Percentiles rank a stretch among this genome's conserved stretches.
Conservation (phyloP, 805 yeast species). For the Yamadazyma akitaensis region DNA sequence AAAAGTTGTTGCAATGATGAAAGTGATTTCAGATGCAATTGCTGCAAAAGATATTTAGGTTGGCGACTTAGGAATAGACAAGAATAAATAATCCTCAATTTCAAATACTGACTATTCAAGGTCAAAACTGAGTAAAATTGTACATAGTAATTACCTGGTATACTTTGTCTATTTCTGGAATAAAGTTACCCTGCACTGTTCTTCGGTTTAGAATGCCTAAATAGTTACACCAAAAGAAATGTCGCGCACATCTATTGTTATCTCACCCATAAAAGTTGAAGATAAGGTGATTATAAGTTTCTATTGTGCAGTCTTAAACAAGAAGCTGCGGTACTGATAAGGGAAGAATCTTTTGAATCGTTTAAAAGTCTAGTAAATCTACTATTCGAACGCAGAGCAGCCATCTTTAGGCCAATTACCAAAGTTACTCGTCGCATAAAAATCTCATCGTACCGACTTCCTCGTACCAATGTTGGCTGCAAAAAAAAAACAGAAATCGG, state of each 20-base stretch:
- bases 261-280: not conserved
- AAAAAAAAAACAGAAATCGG: not conserved
- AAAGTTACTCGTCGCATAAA: not conserved
- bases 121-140: too few species aligned
- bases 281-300: not conserved
- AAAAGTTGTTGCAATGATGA: slow-evolving; percentile 49
- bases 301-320: not conserved
- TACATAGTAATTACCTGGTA: too few species aligned
- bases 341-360: too few species aligned
- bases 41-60: slow-evolving; percentile 1
- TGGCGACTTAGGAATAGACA: not conserved
- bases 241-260: not conserved
- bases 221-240: too few species aligned
- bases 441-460: not conserved
- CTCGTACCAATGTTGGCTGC: slow-evolving; percentile 2
- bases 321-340: not conserved
- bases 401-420: too few species aligned
- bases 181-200: too few species aligned
- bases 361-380: too few species aligned
- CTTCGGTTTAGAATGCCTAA: too few species aligned
- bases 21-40: slow-evolving; percentile 33
- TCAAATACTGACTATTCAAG: too few species aligned
- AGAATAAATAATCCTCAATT: too few species aligned
- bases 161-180: too few species aligned
- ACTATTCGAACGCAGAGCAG: too few species aligned